Evolutionary conservation across 345 rosid species (phyloP), one percentile per base, ranked within the genome.

Genomic region (Pelargonium nanum): DNA sequence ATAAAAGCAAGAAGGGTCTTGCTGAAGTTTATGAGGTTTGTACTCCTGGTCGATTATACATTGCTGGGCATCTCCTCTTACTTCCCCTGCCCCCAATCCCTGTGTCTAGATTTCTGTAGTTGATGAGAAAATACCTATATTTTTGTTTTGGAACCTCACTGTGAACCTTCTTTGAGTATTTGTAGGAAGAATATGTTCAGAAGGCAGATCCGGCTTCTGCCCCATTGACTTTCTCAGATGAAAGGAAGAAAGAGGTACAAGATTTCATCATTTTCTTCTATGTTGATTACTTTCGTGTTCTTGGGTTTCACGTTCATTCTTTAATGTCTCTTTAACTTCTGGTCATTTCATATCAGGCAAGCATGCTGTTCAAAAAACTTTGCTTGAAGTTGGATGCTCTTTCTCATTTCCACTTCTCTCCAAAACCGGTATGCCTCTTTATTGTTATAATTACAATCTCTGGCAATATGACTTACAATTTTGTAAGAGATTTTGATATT

Each of bases 381-480:
- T 85, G 94, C 69, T 71, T 89, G 80, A 87, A 93, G 83, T 73
- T 93, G 90, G 99, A 93, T 77, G 88, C 99, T 26, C 96, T 89
- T 60, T 84, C 97, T 63, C 99, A 89, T 76, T 93, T 89, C 84
- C 94, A 89, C 66, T 93, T 89, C 73, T 83, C 96, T 64, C 96
- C 97, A 62, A 93, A 93, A 70, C 97, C 97, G 57, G 97, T 93
- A 89, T 72, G 85, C 71, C 62, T 71, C 61, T 65, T 45, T 34
- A 26, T 70, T 48, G 57, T 53, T 51, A 66, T 8, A 22, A 10
- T 32, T 19, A 64, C 50, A 12, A 22, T 22, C 13, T 55, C 65
- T 58, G 17, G 0, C 24, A 30, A 6, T 56, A 4, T 20, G 34
- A 30, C 20, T 51, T n/a, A 24, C 21, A 17, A 23, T 19, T 17